These are phyloP conservation scores for Beauveria scarabaeidicola DNA, from an alignment of 2,329 filamentous ascomycete genomes.

Conservation along the genomic window DNA sequence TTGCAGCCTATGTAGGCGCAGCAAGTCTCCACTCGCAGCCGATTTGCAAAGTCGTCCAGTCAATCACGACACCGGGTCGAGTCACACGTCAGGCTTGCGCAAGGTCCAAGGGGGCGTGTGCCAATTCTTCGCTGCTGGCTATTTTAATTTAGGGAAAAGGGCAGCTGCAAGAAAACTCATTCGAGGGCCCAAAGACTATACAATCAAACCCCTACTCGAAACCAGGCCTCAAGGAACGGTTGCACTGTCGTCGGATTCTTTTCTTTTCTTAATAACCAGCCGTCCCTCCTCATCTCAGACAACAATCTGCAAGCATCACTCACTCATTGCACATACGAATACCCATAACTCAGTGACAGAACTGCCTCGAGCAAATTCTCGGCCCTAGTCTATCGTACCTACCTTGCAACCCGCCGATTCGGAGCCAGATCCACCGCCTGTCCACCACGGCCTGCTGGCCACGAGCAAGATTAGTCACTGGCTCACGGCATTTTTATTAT, in stretches of 20 bases:
- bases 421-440: conserved; percentile 8
- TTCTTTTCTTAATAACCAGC: not conserved
- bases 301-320: not conserved
- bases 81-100: conserved; percentile 8
- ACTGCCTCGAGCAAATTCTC: not conserved
- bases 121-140: not conserved
- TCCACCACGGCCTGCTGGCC: not conserved
- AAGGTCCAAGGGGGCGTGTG: conserved; percentile 10
- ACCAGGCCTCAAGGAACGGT: not conserved
- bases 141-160: not conserved
- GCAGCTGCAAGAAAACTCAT: conserved; percentile 5
- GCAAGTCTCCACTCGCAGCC: conserved; percentile 9
- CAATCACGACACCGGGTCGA: conserved; percentile 14
- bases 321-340: not conserved
- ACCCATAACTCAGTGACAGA: no score
- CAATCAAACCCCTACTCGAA: conserved; percentile 1
- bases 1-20: conserved; percentile 8
- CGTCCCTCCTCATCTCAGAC: not conserved
- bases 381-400: not conserved
- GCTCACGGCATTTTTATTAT: conserved; percentile 3
- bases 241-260: not conserved
- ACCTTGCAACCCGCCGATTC: conserved; percentile 7
- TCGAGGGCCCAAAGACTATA: conserved; percentile 2
- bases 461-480: conserved; percentile 11
- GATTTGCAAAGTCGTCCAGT: conserved; percentile 11